Conservation (phyloP, 1,139 yeast species). For the Kluyveromyces sp. region DNA sequence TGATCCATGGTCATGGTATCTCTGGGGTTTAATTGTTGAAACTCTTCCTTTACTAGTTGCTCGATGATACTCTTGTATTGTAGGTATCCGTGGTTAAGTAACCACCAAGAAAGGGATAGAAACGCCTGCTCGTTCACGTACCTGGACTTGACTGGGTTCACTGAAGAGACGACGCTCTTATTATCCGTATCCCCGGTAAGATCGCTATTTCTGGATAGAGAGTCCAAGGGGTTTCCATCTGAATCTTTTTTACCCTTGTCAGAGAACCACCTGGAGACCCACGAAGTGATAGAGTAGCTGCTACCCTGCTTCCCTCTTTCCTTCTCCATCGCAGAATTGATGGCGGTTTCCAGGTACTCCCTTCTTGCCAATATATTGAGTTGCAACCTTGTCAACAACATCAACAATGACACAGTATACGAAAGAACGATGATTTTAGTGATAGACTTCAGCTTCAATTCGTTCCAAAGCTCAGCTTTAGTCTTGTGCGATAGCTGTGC, state of each 20-base stretch:
- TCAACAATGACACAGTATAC: slow-evolving; percentile 61
- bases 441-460: slow-evolving; percentile 67
- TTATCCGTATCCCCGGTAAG: background rate
- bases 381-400: slow-evolving; percentile 75
- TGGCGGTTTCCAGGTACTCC: slow-evolving; percentile 75
- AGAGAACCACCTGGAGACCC: slow-evolving; percentile 17
- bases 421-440: slow-evolving; percentile 67
- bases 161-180: slow-evolving; percentile 15
- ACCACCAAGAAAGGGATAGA: slow-evolving; percentile 89
- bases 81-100: slow-evolving; percentile 79
- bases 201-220: slow-evolving; percentile 10
- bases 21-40: slow-evolving; percentile 61
- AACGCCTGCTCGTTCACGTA: slow-evolving; percentile 66
- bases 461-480: slow-evolving; percentile 80
- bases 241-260: slow-evolving; percentile 22
- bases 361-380: slow-evolving; percentile 82
- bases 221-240: slow-evolving; percentile 15
- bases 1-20: slow-evolving; percentile 59
- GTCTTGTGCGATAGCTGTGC: slow-evolving; percentile 37
- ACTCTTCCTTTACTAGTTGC: slow-evolving; percentile 51
- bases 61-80: slow-evolving; percentile 50
- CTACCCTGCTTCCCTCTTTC: slow-evolving; percentile 24
- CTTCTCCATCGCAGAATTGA: slow-evolving; percentile 46
- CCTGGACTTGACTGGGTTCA: slow-evolving; percentile 12
- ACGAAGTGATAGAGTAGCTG: slow-evolving; percentile 19